These are phyloP conservation scores for Croton laevigatus DNA, from an alignment of 441 rosid species.

Conservation along the genomic window DNA sequence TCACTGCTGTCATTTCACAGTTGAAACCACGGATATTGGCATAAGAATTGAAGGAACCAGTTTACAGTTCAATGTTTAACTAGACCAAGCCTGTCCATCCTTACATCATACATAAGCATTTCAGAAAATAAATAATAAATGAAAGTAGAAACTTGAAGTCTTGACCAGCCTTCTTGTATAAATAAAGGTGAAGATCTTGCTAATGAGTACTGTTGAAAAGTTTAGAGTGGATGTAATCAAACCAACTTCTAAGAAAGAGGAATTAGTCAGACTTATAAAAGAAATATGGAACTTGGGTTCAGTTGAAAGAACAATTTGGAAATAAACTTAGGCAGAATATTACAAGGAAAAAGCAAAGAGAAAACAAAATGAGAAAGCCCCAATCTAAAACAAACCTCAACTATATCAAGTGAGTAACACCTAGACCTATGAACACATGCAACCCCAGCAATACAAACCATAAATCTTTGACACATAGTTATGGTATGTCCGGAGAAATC, in stretches of 20 bases:
- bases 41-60: neutral
- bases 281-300: neutral
- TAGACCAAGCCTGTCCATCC: neutral
- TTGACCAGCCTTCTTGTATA: neutral
- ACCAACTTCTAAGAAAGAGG: neutral
- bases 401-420: neutral
- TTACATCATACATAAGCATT: neutral
- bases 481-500: neutral
- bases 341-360: neutral
- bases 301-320: neutral
- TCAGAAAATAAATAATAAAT: neutral
- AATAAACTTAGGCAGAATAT: neutral
- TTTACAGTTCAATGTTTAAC: neutral
- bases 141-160: neutral
- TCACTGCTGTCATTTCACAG: neutral
- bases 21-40: neutral
- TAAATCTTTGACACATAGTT: neutral
- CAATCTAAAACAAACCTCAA: constrained; percentile 8
- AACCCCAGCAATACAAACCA: neutral
- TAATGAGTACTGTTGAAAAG: neutral
- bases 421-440: neutral
- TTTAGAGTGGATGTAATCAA: neutral
- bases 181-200: neutral
- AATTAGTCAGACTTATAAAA: neutral
- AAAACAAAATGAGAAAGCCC: neutral